phyloP scores from a whole-genome alignment of 176 grass and related monocot genomes.

The Thinopyrum elongatum region DNA sequence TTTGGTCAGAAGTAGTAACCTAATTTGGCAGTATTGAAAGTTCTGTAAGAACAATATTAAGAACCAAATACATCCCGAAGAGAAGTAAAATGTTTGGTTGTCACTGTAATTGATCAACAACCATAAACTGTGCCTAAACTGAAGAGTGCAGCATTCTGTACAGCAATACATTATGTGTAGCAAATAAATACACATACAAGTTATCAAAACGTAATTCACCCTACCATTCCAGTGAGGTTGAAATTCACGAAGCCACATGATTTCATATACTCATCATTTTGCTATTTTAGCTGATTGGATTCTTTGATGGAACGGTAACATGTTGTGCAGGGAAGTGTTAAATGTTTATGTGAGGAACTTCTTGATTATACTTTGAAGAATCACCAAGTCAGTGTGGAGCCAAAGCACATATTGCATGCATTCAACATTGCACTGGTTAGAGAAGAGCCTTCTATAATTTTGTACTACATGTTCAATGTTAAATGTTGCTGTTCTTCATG shows the following conservation, averaged over 20 bases:
- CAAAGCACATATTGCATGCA: constrained; percentile 49
- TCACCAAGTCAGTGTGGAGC: constrained; percentile 58
- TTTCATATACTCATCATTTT: constrained; percentile 10
- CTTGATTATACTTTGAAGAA: constrained; percentile 76
- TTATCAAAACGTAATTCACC: background rate
- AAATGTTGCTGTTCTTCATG: constrained; percentile 13
- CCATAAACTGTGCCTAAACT: constrained; percentile 8
- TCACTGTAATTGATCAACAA: constrained; percentile 8
- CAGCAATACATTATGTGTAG: background rate
- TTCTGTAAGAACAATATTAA: background rate
- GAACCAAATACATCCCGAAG: constrained; percentile 11
- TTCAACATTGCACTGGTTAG: constrained; percentile 83
- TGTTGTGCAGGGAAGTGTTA: constrained; percentile 64
- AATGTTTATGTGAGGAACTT: constrained; percentile 61
- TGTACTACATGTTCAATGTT: background rate
- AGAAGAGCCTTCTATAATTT: background rate
- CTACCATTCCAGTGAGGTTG: background rate
- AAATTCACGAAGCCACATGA: background rate
- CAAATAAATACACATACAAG: background rate
- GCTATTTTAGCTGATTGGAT: constrained; percentile 4
- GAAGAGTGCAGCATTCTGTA: background rate
- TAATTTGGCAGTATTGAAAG: background rate
- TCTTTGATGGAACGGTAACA: constrained; percentile 17
- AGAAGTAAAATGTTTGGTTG: background rate
- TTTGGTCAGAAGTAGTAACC: background rate